Evolutionary conservation across 208 protist species (phyloP), one percentile per base, ranked within the genome.

Genomic region (Leishmania amazonensis): DNA sequence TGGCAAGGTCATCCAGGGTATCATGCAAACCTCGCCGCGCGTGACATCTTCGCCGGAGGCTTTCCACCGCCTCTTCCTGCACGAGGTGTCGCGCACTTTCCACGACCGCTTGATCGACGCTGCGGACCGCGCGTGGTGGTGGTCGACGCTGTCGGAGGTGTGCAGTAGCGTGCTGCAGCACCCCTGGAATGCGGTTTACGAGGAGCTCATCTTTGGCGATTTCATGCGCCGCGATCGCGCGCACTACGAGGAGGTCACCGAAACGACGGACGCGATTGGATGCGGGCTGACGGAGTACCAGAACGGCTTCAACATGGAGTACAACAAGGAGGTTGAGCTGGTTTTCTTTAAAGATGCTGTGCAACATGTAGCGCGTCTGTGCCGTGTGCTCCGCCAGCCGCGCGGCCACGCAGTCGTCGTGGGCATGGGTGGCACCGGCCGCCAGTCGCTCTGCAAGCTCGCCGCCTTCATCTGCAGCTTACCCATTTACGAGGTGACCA

Each of bases 261-360:
- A 91, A 54, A 79, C 91, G 54, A 86, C 89, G 17, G 64, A 88
- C 62, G 68, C 58, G 13, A 81, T 98, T 17, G 84, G 93, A 40
- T 84, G 93, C 49, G 74, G 82, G 35, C 84, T 98, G 31, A 72
- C 86, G 4, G 93, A 98, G 71, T 99, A 97, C 85, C 91, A 99
- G 72, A 93, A 89, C 67, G 92, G 95, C 67, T 99, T 98, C 82
- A 99, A 99, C 81, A 90, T 96, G 74, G 92, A 96, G 82, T 92
- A 89, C 84, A 95, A 98, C 78, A 96, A 96, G 74, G 89, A 95
- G 60, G 83, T 97, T 38, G 89, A 99, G 67, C 90, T 99, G 4
- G 99, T 99, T 49, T 99, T 99, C 79, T 99, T 99, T 92, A 89
- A 95, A 68, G 98, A 99, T 77, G 98, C 98, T 7, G 90, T 99